Conservation (phyloP, 768 basidiomycete species). For the Auricularia sp. region DNA sequence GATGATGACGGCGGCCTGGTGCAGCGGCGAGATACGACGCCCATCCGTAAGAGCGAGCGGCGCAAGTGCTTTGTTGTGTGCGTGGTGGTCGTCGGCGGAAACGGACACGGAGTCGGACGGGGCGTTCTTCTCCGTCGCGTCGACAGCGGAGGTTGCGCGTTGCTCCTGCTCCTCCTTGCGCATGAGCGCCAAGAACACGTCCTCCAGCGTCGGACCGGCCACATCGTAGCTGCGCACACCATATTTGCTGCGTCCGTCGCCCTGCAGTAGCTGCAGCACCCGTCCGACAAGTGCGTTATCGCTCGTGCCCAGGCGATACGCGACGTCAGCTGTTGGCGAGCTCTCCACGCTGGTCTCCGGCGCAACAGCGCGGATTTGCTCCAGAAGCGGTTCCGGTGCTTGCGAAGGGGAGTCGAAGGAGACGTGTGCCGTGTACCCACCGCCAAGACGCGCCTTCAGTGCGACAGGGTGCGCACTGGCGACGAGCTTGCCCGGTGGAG, state of each 20-base stretch:
- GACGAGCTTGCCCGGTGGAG: slow-evolving; percentile 64
- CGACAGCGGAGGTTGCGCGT: slow-evolving; percentile 17
- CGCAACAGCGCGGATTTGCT: slow-evolving; percentile 33
- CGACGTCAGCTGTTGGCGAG: slow-evolving; percentile 31
- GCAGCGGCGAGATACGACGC: slow-evolving; percentile 42
- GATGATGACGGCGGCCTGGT: slow-evolving; percentile 65
- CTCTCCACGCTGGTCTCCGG: slow-evolving; percentile 23
- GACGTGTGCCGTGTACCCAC: slow-evolving; percentile 59
- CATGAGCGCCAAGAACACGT: slow-evolving; percentile 73
- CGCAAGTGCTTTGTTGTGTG: slow-evolving; percentile 12
- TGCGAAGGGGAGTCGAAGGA: slow-evolving; percentile 27
- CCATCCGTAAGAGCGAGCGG: slow-evolving; percentile 40
- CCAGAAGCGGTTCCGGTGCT: slow-evolving; percentile 27
- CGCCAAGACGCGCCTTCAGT: slow-evolving; percentile 61
- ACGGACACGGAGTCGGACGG: slow-evolving; percentile 2
- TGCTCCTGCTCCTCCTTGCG: slow-evolving; percentile 7
- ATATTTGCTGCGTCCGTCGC: slow-evolving; percentile 25
- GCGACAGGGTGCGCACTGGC: slow-evolving; percentile 65
- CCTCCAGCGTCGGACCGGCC: slow-evolving; percentile 67
- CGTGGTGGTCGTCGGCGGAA: not conserved
- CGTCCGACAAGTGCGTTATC: slow-evolving; percentile 44
- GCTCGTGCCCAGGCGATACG: slow-evolving; percentile 52
- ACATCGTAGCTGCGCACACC: slow-evolving; percentile 51
- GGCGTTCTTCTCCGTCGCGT: slow-evolving; percentile 18
- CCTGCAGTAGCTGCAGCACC: slow-evolving; percentile 47